phyloP scores from a whole-genome alignment of 805 yeast species.

The Wickerhamiella galacta region DNA sequence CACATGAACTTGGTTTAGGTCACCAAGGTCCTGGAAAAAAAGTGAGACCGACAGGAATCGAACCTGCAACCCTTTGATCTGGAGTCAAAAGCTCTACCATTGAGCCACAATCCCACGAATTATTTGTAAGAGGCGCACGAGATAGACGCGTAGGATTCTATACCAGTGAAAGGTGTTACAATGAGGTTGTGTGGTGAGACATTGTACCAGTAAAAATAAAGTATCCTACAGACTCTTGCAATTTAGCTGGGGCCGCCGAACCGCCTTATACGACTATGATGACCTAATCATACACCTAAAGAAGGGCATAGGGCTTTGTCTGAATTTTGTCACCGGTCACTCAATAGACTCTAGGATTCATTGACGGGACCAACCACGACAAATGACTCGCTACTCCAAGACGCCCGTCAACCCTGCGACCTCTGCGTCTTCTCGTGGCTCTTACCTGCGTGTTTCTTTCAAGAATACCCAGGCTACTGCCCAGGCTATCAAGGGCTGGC shows the following conservation, averaged over 20 bases:
- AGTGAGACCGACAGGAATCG: constrained; percentile 7
- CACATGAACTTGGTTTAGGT: no score
- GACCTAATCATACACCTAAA: background rate
- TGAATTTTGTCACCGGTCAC: background rate
- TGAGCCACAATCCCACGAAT: constrained; percentile 6
- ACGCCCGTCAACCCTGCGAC: constrained; percentile 98
- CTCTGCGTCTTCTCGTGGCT: constrained; percentile 98
- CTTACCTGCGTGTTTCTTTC: constrained; percentile 97
- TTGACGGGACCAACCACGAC: constrained; percentile 3
- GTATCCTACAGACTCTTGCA: no score
- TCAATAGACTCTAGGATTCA: background rate
- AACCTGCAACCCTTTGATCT: constrained; percentile 9
- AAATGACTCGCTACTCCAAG: constrained; percentile 99
- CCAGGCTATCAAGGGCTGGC: constrained; percentile 97
- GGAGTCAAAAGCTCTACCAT: constrained; percentile 9
- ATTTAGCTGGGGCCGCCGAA: no score
- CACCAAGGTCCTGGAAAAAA: no score
- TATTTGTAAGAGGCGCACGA: no score
- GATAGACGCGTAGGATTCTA: no score
- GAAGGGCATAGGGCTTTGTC: background rate
- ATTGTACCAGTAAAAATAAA: no score
- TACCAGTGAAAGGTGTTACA: no score
- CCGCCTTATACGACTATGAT: no score
- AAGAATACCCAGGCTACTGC: constrained; percentile 99
- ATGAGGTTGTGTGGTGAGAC: no score